Base-by-base conservation (phyloP, 2,329 filamentous ascomycete species). In the Lachnellula suecica region DNA sequence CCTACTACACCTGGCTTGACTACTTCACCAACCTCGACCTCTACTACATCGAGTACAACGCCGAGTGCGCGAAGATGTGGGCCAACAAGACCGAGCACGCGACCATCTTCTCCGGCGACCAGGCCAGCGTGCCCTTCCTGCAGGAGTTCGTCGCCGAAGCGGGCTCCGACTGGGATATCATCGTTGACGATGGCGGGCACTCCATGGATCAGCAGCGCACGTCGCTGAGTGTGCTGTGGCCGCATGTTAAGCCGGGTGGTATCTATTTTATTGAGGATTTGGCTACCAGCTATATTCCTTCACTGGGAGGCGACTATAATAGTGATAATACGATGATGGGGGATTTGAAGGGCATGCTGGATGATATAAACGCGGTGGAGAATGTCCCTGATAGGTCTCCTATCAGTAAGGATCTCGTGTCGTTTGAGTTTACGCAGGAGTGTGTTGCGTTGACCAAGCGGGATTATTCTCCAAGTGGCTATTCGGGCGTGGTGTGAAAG, bases 41-140 rank as follows among this genome's bases (percentile, higher is more conserved):
- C 17, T 73, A 73, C 56, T 73, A 70, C 52, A 72, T 75, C 52
- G 72, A 74, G 45, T 68, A 67, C 49, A 66, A 75, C 49, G 64
- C 56, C 8, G 58, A 53, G 3, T 75, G 72, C 47, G 71, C 67
- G 4, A 54, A 65, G 25, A 67, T 68, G 25, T 72, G 69, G 65
- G 65, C 66, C 5, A 53, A 63, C 43, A 67, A 70, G 20, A 70
- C 63, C 1, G 61, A 59, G 2, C 67, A 64, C 5, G 70, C 69
- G 1, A 72, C 69, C 23, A 69, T 75, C 37, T 73, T 70, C 54
- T 59, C 68, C 4, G 71, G 73, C 3, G 69, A 74, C 49, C 73
- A 74, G 46, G 70, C 68, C 6, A 67, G 73, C 46, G 54, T 59
- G 2, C 42, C 46, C 0, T 73, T 74, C 45, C 64, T 75, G 11